A percentile compares a stretch with the other conserved stretches of the same genome.
Conservation (phyloP, 495 filamentous ascomycete species). For the Penicillium bialowiezense region DNA sequence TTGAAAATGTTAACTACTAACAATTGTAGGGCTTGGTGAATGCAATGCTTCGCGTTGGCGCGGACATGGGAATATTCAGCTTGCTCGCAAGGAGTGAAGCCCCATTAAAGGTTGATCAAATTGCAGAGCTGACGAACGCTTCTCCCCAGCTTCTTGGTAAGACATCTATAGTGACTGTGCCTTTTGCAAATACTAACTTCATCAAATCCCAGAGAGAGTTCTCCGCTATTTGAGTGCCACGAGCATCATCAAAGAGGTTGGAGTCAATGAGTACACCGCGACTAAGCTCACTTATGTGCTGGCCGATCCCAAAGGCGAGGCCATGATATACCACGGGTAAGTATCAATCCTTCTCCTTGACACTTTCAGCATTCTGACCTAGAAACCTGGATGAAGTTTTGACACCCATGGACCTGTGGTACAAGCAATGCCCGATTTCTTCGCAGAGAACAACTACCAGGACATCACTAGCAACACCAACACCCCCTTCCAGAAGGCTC, state of each 20-base stretch:
- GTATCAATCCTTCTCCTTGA: neutral
- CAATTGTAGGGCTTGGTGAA: slow-evolving; percentile 19
- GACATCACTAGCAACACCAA: slow-evolving; percentile 32
- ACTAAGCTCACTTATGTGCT: slow-evolving; percentile 32
- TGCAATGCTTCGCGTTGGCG: slow-evolving; percentile 25
- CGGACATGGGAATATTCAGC: slow-evolving; percentile 36
- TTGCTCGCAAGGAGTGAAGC: slow-evolving; percentile 20
- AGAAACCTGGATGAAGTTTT: slow-evolving; percentile 24
- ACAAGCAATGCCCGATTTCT: slow-evolving; percentile 35
- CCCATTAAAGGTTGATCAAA: slow-evolving; percentile 23
- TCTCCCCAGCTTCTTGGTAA: slow-evolving; percentile 29
- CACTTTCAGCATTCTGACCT: neutral
- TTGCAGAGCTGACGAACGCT: slow-evolving; percentile 29
- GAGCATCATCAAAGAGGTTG: slow-evolving; percentile 33
- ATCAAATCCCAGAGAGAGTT: slow-evolving; percentile 31
- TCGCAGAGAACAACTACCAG: slow-evolving; percentile 37
- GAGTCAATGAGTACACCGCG: slow-evolving; percentile 29
- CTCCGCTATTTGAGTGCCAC: slow-evolving; percentile 44
- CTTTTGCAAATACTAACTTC: neutral
- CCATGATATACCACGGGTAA: slow-evolving; percentile 30
- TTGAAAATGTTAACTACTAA: neutral
- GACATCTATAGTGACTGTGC: neutral
- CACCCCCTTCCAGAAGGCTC: slow-evolving; percentile 40
- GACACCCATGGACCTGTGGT: slow-evolving; percentile 25
- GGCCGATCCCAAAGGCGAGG: slow-evolving; percentile 24